Percentiles rank a stretch among this genome's conserved stretches.
Evolutionary conservation across 2,329 filamentous ascomycete genomes (phyloP).

Genomic region (Rhytidhysteron rufulum): DNA sequence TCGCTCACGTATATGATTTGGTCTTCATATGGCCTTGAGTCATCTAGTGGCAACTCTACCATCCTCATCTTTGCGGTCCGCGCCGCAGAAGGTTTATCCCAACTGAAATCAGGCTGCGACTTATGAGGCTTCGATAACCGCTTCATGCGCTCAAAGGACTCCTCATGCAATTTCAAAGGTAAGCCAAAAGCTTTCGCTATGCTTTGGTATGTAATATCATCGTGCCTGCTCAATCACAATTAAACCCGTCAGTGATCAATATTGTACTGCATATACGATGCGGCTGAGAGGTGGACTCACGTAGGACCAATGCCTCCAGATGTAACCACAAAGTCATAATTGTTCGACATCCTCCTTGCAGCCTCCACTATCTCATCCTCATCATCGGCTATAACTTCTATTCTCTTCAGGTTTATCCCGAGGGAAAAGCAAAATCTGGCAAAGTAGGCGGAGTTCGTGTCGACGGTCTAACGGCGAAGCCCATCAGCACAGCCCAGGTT

Average conservation of each 20-base stretch:
- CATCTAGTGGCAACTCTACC: constrained; percentile 79
- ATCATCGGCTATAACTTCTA: constrained; percentile 93
- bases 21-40: constrained; percentile 58
- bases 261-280: constrained; percentile 2
- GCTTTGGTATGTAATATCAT: constrained; percentile 94
- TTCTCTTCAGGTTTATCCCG: constrained; percentile 68
- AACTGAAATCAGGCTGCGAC: constrained; percentile 72
- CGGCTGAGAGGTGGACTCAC: constrained; percentile 57
- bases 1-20: constrained; percentile 78
- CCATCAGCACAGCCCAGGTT: constrained; percentile 15
- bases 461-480: constrained; percentile 50
- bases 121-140: constrained; percentile 69
- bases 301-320: constrained; percentile 95
- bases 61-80: constrained; percentile 83
- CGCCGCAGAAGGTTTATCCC: constrained; percentile 75
- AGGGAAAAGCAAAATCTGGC: constrained; percentile 64
- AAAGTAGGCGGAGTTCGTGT: constrained; percentile 63
- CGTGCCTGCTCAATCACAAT: constrained; percentile 80
- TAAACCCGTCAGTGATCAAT: constrained; percentile 8
- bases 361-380: constrained; percentile 88
- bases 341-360: constrained; percentile 76
- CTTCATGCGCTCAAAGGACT: constrained; percentile 80
- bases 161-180: constrained; percentile 70
- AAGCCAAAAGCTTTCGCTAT: constrained; percentile 87
- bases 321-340: constrained; percentile 93